Evolutionary conservation across 176 grass and related monocot genomes (phyloP).

Genomic region (Tillandsia leiboldiana): DNA sequence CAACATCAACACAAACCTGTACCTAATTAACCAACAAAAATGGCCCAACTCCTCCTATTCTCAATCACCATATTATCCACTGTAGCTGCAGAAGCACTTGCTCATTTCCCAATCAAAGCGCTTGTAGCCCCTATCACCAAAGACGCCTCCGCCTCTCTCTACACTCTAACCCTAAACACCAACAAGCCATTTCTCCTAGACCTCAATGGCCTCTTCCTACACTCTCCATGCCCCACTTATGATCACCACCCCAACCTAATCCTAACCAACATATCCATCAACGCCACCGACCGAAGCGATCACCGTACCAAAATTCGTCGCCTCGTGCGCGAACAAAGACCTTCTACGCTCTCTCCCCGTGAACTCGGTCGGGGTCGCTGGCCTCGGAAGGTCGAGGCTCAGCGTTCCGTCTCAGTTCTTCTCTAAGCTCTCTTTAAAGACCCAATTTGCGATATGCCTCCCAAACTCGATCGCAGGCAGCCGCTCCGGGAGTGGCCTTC

Average conservation of each 20-base stretch:
- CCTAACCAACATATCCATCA: slow-evolving; percentile 11
- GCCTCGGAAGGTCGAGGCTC: background rate
- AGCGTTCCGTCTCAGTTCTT: background rate
- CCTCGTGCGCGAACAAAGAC: background rate
- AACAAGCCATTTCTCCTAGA: slow-evolving; percentile 19
- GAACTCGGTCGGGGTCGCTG: background rate
- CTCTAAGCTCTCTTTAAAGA: background rate
- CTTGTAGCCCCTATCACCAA: slow-evolving; percentile 28
- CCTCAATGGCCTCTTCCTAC: slow-evolving; percentile 23
- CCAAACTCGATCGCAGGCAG: background rate
- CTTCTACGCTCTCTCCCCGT: background rate
- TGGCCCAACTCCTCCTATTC: too few species aligned
- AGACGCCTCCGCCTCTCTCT: slow-evolving; percentile 30
- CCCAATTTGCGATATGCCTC: background rate
- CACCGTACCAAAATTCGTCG: background rate
- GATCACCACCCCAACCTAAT: background rate
- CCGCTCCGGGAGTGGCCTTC: background rate
- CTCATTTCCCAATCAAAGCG: background rate
- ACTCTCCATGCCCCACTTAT: slow-evolving; percentile 18
- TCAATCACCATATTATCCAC: too few species aligned
- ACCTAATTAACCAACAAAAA: too few species aligned
- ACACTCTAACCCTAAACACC: slow-evolving; percentile 22
- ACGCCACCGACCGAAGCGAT: background rate
- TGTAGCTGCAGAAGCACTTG: too few species aligned
- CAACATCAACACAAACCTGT: too few species aligned